Conservation (phyloP, 139 green algal genomes). For the Eudorina sp. region DNA sequence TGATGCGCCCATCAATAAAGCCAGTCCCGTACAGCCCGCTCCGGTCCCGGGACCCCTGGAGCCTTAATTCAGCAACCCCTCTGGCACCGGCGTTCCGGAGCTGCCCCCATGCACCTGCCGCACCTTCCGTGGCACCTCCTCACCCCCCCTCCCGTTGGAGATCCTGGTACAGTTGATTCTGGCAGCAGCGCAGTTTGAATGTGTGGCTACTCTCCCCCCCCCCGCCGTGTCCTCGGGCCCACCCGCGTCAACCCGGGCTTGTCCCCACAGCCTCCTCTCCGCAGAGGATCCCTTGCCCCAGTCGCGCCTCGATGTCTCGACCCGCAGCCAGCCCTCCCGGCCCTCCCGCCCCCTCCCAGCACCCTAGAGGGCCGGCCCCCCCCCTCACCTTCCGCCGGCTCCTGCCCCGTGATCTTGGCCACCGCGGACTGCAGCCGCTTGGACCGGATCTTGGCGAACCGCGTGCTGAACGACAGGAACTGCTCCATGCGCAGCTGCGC, state of each 20-base stretch:
- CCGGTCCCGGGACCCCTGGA: not conserved
- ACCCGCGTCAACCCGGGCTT: too few species aligned
- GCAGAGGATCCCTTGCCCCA: not conserved
- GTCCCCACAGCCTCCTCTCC: not conserved
- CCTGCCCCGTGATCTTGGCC: not conserved
- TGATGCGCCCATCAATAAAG: not conserved
- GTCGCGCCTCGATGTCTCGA: not conserved
- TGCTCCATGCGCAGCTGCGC: slow-evolving; percentile 85
- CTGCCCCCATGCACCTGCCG: too few species aligned
- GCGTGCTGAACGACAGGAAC: slow-evolving; percentile 83
- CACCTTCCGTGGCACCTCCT: too few species aligned
- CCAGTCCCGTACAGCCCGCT: too few species aligned
- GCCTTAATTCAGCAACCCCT: too few species aligned
- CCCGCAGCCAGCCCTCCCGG: not conserved
- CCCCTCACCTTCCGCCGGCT: slow-evolving; percentile 20
- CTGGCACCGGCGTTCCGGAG: too few species aligned
- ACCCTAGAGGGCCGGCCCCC: too few species aligned
- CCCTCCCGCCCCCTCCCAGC: not conserved
- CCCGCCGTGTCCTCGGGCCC: too few species aligned
- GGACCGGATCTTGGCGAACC: slow-evolving; percentile 95
- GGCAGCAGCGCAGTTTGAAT: too few species aligned
- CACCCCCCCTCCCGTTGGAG: too few species aligned
- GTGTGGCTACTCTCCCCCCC: too few species aligned
- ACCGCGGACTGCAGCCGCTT: slow-evolving; percentile 73
- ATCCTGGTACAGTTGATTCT: too few species aligned